Percentiles rank a stretch among this genome's conserved stretches.
phyloP scores from a whole-genome alignment of 495 filamentous ascomycete species.

The Hypoxylon subgilvum region DNA sequence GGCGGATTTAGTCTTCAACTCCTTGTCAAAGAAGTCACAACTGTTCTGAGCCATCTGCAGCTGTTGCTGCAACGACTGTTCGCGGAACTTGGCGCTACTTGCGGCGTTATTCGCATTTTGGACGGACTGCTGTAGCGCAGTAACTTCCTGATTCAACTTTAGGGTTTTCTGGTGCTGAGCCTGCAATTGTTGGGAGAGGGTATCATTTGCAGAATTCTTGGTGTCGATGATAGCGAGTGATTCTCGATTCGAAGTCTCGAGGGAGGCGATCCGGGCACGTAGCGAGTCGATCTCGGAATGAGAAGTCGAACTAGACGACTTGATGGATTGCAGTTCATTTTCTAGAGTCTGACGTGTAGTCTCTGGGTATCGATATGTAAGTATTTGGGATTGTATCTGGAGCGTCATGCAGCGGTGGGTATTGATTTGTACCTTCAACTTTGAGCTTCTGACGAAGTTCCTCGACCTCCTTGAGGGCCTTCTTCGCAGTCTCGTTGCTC shows the following conservation, averaged over 20 bases:
- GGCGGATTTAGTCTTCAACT: constrained; percentile 83
- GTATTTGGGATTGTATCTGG: no score
- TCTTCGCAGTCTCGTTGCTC: constrained; percentile 79
- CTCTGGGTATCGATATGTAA: constrained; percentile 36
- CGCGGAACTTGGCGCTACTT: constrained; percentile 80
- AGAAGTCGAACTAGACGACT: constrained; percentile 74
- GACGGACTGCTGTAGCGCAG: constrained; percentile 76
- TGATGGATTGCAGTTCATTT: constrained; percentile 78
- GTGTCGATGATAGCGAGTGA: constrained; percentile 85
- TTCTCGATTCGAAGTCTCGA: constrained; percentile 91
- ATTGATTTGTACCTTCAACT: constrained; percentile 74
- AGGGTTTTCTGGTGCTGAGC: constrained; percentile 86
- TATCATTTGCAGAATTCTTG: constrained; percentile 85
- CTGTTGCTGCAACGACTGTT: constrained; percentile 87
- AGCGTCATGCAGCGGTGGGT: neutral
- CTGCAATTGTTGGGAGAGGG: constrained; percentile 82
- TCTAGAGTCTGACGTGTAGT: constrained; percentile 62
- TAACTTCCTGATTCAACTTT: constrained; percentile 78
- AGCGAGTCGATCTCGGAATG: constrained; percentile 77
- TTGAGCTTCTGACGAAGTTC: constrained; percentile 78
- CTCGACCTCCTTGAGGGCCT: constrained; percentile 77
- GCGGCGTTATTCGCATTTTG: constrained; percentile 79
- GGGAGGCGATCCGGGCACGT: constrained; percentile 76
- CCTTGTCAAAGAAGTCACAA: constrained; percentile 89
- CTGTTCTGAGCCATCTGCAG: constrained; percentile 82